Conservation (phyloP, 2,329 filamentous ascomycete genomes). For the Colletotrichum lupini region DNA sequence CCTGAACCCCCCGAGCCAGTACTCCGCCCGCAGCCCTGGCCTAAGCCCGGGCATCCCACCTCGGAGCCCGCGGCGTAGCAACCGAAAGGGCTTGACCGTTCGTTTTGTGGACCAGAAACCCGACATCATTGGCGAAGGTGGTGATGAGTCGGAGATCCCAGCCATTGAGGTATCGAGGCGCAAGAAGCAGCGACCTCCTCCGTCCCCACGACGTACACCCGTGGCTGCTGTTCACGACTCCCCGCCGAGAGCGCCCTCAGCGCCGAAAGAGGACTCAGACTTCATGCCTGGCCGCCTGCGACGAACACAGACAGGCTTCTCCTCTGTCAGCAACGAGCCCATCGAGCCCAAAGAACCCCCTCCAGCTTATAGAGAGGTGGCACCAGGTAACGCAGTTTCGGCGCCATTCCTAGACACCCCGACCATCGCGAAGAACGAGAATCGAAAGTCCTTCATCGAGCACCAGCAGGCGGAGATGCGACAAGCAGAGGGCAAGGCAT, state of each 20-base stretch:
- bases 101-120: constrained; percentile 79
- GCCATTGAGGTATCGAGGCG: constrained; percentile 76
- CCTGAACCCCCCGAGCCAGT: constrained; percentile 53
- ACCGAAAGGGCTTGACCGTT: constrained; percentile 77
- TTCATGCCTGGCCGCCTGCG: constrained; percentile 66
- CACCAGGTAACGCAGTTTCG: constrained; percentile 47
- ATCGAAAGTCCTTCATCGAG: constrained; percentile 68
- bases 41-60: constrained; percentile 29
- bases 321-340: constrained; percentile 44
- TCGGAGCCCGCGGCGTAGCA: constrained; percentile 58
- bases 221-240: constrained; percentile 44
- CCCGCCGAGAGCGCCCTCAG: constrained; percentile 38
- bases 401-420: constrained; percentile 56
- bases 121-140: constrained; percentile 89
- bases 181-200: constrained; percentile 54
- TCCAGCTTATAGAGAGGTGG: constrained; percentile 36
- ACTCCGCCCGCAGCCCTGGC: constrained; percentile 51
- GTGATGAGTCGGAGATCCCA: constrained; percentile 83
- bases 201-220: constrained; percentile 41
- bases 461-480: constrained; percentile 70
- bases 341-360: constrained; percentile 22
- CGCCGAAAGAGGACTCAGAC: constrained; percentile 48
- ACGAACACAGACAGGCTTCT: constrained; percentile 68
- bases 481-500: constrained; percentile 68
- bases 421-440: constrained; percentile 58